Percentiles rank a stretch among this genome's conserved stretches.
Conservation (phyloP, 106 monocot species). For the Narthecium ossifragum region DNA sequence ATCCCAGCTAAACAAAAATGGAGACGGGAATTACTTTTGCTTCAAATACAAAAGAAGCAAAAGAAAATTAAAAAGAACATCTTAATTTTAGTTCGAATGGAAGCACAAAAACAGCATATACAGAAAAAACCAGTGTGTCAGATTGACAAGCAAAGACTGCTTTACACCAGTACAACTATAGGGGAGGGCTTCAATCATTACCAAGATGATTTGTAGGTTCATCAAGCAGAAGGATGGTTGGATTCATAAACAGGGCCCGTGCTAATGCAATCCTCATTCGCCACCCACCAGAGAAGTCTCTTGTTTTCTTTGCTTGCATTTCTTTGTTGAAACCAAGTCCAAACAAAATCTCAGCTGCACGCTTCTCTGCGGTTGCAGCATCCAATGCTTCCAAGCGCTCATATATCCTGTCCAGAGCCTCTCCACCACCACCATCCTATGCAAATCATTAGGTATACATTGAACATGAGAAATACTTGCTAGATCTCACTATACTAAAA, state of each 20-base stretch:
- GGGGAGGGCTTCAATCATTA: conserved; percentile 16
- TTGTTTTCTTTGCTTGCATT: conserved; percentile 97
- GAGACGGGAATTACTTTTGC: no score
- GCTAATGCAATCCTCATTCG: conserved; percentile 99
- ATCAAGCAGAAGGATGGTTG: conserved; percentile 95
- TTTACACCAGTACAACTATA: no score
- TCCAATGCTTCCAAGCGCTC: conserved; percentile 94
- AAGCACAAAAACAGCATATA: no score
- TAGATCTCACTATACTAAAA: not conserved
- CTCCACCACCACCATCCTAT: conserved; percentile 77
- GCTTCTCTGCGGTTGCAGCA: conserved; percentile 96
- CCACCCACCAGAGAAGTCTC: conserved; percentile 98
- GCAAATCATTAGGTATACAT: no score
- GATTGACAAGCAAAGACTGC: no score
- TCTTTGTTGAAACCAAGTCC: conserved; percentile 89
- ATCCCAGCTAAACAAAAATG: no score
- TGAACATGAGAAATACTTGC: not conserved
- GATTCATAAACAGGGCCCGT: conserved; percentile 95
- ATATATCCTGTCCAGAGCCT: conserved; percentile 59
- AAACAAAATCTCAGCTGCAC: conserved; percentile 94
- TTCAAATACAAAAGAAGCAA: no score
- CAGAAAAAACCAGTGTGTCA: no score
- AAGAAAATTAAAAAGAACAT: no score
- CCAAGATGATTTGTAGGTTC: conserved; percentile 99
- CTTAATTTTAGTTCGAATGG: no score